Evolutionary conservation across 164 flowering plant species (phyloP).

Genomic region (Vitis labrusca): DNA sequence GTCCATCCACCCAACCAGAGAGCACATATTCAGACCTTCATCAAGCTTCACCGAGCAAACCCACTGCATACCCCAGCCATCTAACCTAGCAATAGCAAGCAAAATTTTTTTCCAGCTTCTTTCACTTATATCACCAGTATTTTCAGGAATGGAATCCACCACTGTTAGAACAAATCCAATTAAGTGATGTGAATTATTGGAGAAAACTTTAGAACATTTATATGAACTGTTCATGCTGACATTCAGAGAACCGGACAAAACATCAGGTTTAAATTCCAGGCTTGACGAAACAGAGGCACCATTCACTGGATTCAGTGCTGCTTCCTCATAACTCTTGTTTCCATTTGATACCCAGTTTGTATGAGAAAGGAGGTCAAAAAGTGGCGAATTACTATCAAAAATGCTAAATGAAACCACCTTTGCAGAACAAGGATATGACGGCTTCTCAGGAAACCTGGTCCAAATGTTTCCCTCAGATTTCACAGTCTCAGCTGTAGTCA

Average conservation of each 20-base stretch:
- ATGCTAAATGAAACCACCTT: slow-evolving; percentile 72
- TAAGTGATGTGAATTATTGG: slow-evolving; percentile 54
- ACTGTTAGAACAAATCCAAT: slow-evolving; percentile 64
- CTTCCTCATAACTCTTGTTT: slow-evolving; percentile 21
- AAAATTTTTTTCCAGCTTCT: slow-evolving; percentile 23
- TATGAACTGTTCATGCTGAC: slow-evolving; percentile 18
- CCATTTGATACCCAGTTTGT: slow-evolving; percentile 18
- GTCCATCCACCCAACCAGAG: slow-evolving; percentile 64
- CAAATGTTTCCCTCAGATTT: slow-evolving; percentile 48
- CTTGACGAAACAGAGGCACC: slow-evolving; percentile 17
- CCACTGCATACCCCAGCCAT: slow-evolving; percentile 72
- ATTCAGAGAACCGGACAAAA: slow-evolving; percentile 15
- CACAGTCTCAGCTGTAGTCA: slow-evolving; percentile 49
- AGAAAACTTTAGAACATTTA: slow-evolving; percentile 67
- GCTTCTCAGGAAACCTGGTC: slow-evolving; percentile 61
- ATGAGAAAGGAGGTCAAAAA: slow-evolving; percentile 33
- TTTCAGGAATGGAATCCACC: slow-evolving; percentile 20
- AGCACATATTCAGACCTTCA: slow-evolving; percentile 24
- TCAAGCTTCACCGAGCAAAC: slow-evolving; percentile 62
- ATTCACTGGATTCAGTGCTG: slow-evolving; percentile 13
- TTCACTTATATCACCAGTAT: slow-evolving; percentile 19
- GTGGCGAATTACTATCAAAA: slow-evolving; percentile 34
- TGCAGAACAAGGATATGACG: slow-evolving; percentile 62
- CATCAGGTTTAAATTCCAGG: slow-evolving; percentile 15
- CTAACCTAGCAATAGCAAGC: slow-evolving; percentile 52